phyloP scores from a whole-genome alignment of 306 rosid species.

The Corylus americana region DNA sequence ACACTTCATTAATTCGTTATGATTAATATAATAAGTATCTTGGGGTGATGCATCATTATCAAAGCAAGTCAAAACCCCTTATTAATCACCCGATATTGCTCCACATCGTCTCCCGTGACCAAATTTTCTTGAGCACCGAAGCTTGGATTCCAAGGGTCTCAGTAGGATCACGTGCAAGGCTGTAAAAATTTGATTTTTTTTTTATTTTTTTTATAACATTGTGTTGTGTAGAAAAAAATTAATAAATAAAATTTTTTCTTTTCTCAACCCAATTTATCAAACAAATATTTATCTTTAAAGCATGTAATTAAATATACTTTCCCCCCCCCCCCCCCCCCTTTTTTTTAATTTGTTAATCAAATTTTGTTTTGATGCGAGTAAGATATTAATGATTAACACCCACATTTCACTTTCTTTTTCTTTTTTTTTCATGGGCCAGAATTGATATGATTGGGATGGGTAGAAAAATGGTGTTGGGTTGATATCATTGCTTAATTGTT shows the following conservation, averaged over 20 bases:
- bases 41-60: slow-evolving; percentile 38
- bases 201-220: too few species aligned
- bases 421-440: slow-evolving; percentile 33
- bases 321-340: too few species aligned
- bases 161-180: slow-evolving; percentile 30
- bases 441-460: slow-evolving; percentile 60
- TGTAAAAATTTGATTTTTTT: too few species aligned
- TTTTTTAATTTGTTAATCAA: background rate
- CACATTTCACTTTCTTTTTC: slow-evolving; percentile 32
- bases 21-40: slow-evolving; percentile 8
- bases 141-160: slow-evolving; percentile 8
- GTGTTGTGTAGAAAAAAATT: too few species aligned
- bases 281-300: too few species aligned
- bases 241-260: too few species aligned
- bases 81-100: slow-evolving; percentile 6
- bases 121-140: slow-evolving; percentile 40
- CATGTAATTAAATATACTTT: too few species aligned
- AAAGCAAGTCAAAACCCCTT: slow-evolving; percentile 46
- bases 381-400: slow-evolving; percentile 51
- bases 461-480: slow-evolving; percentile 46
- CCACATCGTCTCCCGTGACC: slow-evolving; percentile 41
- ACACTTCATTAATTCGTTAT: background rate
- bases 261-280: too few species aligned
- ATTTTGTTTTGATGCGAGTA: slow-evolving; percentile 31
- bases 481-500: slow-evolving; percentile 49